These are phyloP conservation scores for Boletus coffeatus DNA, from an alignment of 1,284 basidiomycete species.

Conservation along the genomic window DNA sequence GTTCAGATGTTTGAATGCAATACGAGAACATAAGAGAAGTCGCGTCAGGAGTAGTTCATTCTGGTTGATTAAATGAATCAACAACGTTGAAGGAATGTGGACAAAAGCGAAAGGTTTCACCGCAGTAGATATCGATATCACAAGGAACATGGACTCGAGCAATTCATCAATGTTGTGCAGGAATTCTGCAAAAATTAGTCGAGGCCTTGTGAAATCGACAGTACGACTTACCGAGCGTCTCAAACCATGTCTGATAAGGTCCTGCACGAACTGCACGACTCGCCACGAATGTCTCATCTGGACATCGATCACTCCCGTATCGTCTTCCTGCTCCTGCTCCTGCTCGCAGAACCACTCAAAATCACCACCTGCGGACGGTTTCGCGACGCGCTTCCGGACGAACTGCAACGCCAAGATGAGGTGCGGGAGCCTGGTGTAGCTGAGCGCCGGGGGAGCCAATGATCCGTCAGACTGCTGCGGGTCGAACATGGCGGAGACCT, in stretches of 20 bases:
- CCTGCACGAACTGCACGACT: slow-evolving; percentile 73
- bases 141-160: slow-evolving; percentile 84
- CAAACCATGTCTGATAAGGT: slow-evolving; percentile 75
- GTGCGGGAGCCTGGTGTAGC: too few species aligned
- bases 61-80: slow-evolving; percentile 36
- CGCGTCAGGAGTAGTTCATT: slow-evolving; percentile 88
- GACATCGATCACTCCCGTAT: too few species aligned
- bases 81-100: background rate
- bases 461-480: too few species aligned
- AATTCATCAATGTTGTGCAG: slow-evolving; percentile 68
- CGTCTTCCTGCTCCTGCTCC: too few species aligned
- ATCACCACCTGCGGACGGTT: too few species aligned
- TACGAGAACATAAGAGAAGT: slow-evolving; percentile 76
- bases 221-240: slow-evolving; percentile 52
- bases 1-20: slow-evolving; percentile 68
- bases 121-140: slow-evolving; percentile 67
- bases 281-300: slow-evolving; percentile 77
- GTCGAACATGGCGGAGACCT: too few species aligned
- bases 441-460: too few species aligned
- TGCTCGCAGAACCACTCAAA: too few species aligned
- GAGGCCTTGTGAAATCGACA: slow-evolving; percentile 2
- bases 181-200: slow-evolving; percentile 42
- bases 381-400: too few species aligned
- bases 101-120: slow-evolving; percentile 38
- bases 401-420: too few species aligned